phyloP scores from a whole-genome alignment of 75 land plant genomes.

The Chamaecyparis obtusa region DNA sequence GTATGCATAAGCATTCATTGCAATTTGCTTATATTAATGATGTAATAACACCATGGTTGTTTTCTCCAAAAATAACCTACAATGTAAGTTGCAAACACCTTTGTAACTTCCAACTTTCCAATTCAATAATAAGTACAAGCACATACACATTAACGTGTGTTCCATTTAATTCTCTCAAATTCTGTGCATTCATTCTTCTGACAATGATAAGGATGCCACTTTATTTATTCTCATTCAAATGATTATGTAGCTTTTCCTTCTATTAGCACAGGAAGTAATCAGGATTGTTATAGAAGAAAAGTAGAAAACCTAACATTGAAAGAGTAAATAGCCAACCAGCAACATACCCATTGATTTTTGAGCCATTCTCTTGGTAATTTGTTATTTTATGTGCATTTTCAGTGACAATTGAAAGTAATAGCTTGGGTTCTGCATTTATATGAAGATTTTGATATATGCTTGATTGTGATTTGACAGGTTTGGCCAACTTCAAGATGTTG shows the following conservation, averaged over 20 bases:
- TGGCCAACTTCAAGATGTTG: slow-evolving; percentile 87
- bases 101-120: too few species aligned
- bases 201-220: neutral
- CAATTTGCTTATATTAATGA: too few species aligned
- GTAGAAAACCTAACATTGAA: neutral
- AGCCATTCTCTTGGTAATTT: neutral
- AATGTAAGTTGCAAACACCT: too few species aligned
- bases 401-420: neutral
- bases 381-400: neutral
- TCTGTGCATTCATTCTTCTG: too few species aligned
- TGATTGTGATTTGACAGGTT: slow-evolving; percentile 52
- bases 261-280: neutral
- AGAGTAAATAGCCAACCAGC: neutral
- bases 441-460: neutral
- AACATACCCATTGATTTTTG: neutral
- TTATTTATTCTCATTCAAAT: neutral
- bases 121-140: too few species aligned
- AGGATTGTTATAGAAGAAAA: neutral
- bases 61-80: too few species aligned
- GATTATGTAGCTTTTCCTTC: neutral
- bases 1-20: too few species aligned
- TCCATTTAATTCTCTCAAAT: too few species aligned
- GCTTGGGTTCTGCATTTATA: neutral
- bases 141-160: too few species aligned
- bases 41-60: too few species aligned